phyloP scores from a whole-genome alignment of 2,329 filamentous ascomycete species.

The Beauveria brongniartii region DNA sequence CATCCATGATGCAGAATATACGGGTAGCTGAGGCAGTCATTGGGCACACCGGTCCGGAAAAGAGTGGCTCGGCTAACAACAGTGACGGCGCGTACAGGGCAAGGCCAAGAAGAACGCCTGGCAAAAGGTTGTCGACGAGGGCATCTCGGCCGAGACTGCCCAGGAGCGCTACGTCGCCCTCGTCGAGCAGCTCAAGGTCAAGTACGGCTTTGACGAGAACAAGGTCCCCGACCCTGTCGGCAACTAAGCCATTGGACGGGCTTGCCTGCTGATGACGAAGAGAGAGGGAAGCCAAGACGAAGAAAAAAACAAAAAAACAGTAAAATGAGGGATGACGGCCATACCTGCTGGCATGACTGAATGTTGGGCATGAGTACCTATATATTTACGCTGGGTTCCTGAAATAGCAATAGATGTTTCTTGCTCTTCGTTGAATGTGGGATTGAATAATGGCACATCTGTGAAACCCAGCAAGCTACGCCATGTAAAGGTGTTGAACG shows the following conservation, averaged over 20 bases:
- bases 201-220: constrained; percentile 58
- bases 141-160: constrained; percentile 54
- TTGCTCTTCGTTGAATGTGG: no score
- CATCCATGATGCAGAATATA: not conserved
- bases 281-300: no score
- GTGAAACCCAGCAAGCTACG: no score
- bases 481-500: no score
- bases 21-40: not conserved
- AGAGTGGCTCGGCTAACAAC: constrained; percentile 3
- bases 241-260: constrained; percentile 14
- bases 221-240: constrained; percentile 54
- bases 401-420: no score
- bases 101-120: constrained; percentile 77
- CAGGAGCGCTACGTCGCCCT: constrained; percentile 69
- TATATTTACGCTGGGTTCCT: no score
- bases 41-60: not conserved
- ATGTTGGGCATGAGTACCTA: no score
- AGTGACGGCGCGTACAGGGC: constrained; percentile 38
- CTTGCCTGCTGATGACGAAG: no score
- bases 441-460: no score
- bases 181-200: constrained; percentile 63
- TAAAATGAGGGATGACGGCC: not conserved
- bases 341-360: no score
- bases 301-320: no score
- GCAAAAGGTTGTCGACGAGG: constrained; percentile 60